Percentiles rank a stretch among this genome's conserved stretches.
Conservation (phyloP, 805 yeast species). For the Wickerhamomyces silvicola region DNA sequence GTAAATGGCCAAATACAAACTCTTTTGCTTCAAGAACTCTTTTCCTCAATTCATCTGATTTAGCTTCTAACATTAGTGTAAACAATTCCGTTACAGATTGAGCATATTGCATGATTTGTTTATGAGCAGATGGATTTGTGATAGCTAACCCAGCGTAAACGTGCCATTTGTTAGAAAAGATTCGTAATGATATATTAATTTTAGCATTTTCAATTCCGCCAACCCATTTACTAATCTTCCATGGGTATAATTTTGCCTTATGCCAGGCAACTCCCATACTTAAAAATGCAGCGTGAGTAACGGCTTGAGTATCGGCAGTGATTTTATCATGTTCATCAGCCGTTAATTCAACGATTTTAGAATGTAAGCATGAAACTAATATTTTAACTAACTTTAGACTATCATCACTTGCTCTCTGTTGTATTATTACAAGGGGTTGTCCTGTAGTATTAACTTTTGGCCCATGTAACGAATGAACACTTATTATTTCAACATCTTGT, state of each 20-base stretch:
- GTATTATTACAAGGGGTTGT: constrained; percentile 85
- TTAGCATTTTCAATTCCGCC: constrained; percentile 97
- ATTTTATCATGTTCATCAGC: constrained; percentile 91
- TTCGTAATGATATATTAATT: constrained; percentile 85
- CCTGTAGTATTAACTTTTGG: constrained; percentile 85
- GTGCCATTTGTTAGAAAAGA: constrained; percentile 93
- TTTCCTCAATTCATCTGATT: constrained; percentile 46
- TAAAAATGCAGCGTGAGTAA: constrained; percentile 94
- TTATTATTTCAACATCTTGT: constrained; percentile 70
- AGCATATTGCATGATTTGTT: constrained; percentile 85
- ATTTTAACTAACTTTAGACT: constrained; percentile 55
- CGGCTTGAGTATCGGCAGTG: constrained; percentile 98
- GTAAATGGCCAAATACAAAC: constrained; percentile 67
- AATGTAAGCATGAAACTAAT: constrained; percentile 65
- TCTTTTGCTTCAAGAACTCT: constrained; percentile 64
- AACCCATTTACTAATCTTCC: constrained; percentile 80
- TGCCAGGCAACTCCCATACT: constrained; percentile 98
- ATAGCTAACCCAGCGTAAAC: constrained; percentile 97
- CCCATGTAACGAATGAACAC: constrained; percentile 92
- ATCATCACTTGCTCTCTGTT: constrained; percentile 55
- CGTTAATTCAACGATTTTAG: constrained; percentile 68
- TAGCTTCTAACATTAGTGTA: constrained; percentile 72
- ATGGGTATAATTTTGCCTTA: constrained; percentile 75
- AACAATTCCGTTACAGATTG: constrained; percentile 76
- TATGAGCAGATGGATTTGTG: constrained; percentile 90